These are phyloP conservation scores for Pichia ethanolica DNA, from an alignment of 805 yeast species.

Conservation along the genomic window DNA sequence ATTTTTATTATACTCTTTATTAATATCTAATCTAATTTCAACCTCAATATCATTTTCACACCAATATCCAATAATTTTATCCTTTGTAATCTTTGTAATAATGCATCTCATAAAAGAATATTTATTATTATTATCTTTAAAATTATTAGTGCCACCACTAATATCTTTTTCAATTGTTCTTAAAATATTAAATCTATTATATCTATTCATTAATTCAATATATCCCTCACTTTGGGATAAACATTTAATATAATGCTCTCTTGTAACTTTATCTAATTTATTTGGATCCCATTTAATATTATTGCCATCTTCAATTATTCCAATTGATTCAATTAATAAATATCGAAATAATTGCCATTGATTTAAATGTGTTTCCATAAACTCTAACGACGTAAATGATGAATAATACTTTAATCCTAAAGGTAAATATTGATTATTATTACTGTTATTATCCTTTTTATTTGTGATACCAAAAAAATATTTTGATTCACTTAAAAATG, in stretches of 20 bases:
- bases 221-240: conserved; percentile 10
- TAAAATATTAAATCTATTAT: conserved; percentile 10
- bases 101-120: conserved; percentile 34
- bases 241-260: conserved; percentile 5
- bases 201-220: conserved; percentile 18
- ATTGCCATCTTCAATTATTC: neutral
- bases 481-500: conserved; percentile 14
- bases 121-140: neutral
- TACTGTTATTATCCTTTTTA: conserved; percentile 12
- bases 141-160: conserved; percentile 9
- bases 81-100: conserved; percentile 29
- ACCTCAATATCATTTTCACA: conserved; percentile 40
- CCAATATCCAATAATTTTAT: conserved; percentile 37
- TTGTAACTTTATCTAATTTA: conserved; percentile 5
- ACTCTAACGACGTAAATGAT: conserved; percentile 22
- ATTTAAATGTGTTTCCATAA: conserved; percentile 23
- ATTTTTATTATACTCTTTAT: neutral
- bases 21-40: conserved; percentile 27
- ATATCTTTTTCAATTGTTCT: neutral
- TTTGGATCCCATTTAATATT: conserved; percentile 5
- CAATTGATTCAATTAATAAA: conserved; percentile 14
- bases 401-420: conserved; percentile 15
- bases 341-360: conserved; percentile 27
- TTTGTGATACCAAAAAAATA: neutral
- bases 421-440: conserved; percentile 15